Evolutionary conservation across 495 filamentous ascomycete genomes (phyloP), one percentile per base, ranked within the genome.

Genomic region (Oidiodendron maius): DNA sequence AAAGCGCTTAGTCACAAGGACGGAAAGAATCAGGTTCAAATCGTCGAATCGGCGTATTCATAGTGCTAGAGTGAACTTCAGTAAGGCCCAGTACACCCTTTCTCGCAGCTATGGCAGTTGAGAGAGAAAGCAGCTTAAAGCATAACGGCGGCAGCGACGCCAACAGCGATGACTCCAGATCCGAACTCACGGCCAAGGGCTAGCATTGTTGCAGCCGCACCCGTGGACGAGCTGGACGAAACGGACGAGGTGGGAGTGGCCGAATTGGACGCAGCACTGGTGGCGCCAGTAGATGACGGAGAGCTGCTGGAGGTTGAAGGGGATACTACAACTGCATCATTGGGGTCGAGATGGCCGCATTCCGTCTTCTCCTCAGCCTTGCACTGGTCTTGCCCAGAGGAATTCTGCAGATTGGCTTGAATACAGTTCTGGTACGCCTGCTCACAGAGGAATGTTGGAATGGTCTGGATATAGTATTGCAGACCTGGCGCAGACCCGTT

Each of bases 401-500:
- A 55, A 39, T 67, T 57, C 37, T 60, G 60, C 36, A 55, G 51
- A 46, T 35, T 57, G 17, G 50, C 32, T 9, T 42, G 41, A 42
- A 64, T 68, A 49, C 67, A 70, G 43, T 67, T 44, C 1, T 30
- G 26, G 44, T 61, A 62, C 20, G 61, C 50, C 44, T 58, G 46
- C 43, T 63, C 57, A 56, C 67, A 70, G 46, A 68, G 61, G 52
- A 62, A 68, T 58, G 65, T 64, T 36, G 65, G 65, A 54, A 70
- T 55, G 13, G 64, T 61, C 28, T 61, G 57, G 40, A 30, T 34
- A 51, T 63, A 70, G 36, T 57, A 42, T 36, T 61, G 58, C 53
- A 70, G 58, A 36, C 66, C 64, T 15, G 67, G 67, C 4, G 45
- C 23, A 26, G 58, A 60, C 43, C 52, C 48, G 35, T 57, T 54